Evolutionary conservation across 2,329 filamentous ascomycete genomes (phyloP).

Genomic region (Botrytis paeoniae): DNA sequence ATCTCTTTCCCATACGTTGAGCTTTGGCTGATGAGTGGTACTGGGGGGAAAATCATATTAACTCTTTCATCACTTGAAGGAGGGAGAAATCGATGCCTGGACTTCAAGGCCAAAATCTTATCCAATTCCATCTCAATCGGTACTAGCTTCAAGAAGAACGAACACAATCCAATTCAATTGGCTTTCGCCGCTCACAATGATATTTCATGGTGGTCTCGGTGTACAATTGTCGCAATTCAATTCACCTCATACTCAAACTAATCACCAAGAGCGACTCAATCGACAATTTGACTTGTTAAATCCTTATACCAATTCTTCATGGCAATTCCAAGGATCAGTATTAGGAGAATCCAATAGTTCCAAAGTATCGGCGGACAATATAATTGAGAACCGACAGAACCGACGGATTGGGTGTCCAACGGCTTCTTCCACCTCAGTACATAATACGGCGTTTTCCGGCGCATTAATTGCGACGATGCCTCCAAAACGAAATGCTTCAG

Average conservation of each 20-base stretch:
- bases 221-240: neutral
- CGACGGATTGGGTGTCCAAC: constrained; percentile 23
- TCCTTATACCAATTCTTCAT: neutral
- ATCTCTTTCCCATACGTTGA: neutral
- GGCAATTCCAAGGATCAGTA: neutral
- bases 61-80: neutral
- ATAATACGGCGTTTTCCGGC: constrained; percentile 20
- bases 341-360: neutral
- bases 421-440: constrained; percentile 30
- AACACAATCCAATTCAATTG: neutral
- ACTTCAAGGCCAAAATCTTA: neutral
- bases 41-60: no score
- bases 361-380: constrained; percentile 5
- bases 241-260: neutral
- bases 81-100: neutral
- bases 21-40: neutral
- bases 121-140: neutral
- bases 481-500: constrained; percentile 28
- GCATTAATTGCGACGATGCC: constrained; percentile 28
- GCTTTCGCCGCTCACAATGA: constrained; percentile 9
- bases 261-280: neutral
- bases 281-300: neutral
- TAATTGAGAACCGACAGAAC: constrained; percentile 7
- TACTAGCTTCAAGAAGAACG: neutral
- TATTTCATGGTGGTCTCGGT: constrained; percentile 6